Percentiles rank a stretch among this genome's conserved stretches.
phyloP scores from a whole-genome alignment of 805 yeast genomes.

The Pichia californica region DNA sequence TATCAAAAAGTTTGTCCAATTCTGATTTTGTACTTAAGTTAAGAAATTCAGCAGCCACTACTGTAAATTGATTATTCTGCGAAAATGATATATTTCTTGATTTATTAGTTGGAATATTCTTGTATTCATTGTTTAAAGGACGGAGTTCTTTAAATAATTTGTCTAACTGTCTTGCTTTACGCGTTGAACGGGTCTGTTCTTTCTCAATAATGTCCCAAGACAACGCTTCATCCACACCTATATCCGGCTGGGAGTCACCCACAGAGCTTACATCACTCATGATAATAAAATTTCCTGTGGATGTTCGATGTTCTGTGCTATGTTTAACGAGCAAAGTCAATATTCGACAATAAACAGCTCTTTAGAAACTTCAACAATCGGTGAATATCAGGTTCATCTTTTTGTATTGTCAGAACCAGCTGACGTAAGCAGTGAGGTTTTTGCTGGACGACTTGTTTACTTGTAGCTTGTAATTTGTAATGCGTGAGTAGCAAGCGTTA shows the following conservation, averaged over 20 bases:
- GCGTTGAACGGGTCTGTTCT: slow-evolving; percentile 1
- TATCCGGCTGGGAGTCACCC: slow-evolving; percentile 7
- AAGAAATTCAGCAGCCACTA: slow-evolving; percentile 29
- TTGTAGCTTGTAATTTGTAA: too few species aligned
- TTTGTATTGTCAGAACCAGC: too few species aligned
- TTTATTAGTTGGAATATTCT: slow-evolving; percentile 11
- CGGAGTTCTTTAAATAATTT: slow-evolving; percentile 11
- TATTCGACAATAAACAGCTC: too few species aligned
- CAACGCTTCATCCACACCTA: not conserved
- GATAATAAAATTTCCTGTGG: not conserved
- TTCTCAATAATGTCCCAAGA: slow-evolving; percentile 5
- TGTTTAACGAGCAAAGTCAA: too few species aligned
- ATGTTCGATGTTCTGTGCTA: too few species aligned
- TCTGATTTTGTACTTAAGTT: slow-evolving; percentile 21
- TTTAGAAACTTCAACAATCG: too few species aligned
- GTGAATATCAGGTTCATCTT: too few species aligned
- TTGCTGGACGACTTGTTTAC: too few species aligned
- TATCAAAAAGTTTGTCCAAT: slow-evolving; percentile 19
- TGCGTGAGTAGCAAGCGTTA: too few species aligned
- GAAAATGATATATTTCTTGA: slow-evolving; percentile 23
- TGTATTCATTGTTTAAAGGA: slow-evolving; percentile 18
- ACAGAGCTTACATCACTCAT: not conserved
- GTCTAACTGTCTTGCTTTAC: slow-evolving; percentile 10
- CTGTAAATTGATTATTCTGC: slow-evolving; percentile 31
- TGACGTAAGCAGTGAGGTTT: too few species aligned